phyloP scores from a whole-genome alignment of 371 early-diverging fungal species.

The Mortierella sp. region DNA sequence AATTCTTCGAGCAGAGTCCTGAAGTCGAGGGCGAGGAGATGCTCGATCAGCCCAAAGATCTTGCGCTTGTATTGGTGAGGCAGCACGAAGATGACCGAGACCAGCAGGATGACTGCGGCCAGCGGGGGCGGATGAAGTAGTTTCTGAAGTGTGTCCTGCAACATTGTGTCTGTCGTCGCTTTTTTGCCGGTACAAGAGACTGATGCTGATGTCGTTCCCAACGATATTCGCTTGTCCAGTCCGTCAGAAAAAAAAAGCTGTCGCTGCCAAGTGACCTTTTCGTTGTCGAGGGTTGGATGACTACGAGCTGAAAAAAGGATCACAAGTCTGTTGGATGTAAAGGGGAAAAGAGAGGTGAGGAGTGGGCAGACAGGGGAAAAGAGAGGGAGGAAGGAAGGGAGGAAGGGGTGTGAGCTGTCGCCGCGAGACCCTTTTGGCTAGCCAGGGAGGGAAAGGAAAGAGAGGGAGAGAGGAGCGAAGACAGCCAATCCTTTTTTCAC shows the following conservation, averaged over 20 bases:
- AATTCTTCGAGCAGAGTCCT: slow-evolving; percentile 13
- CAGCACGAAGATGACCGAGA: slow-evolving; percentile 22
- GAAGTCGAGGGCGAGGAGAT: slow-evolving; percentile 27
- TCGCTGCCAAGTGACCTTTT: too few species aligned
- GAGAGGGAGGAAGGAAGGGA: slow-evolving; percentile 12
- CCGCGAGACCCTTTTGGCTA: too few species aligned
- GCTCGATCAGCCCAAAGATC: slow-evolving; percentile 15
- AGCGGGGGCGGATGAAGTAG: slow-evolving; percentile 39
- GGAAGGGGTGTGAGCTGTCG: neutral
- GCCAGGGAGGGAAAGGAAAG: neutral
- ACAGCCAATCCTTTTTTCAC: neutral
- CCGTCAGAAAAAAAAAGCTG: too few species aligned
- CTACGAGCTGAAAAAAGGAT: neutral
- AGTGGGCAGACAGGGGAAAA: neutral
- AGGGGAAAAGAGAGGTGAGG: neutral
- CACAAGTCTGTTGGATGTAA: neutral
- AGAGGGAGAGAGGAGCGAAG: neutral
- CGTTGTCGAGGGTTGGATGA: neutral
- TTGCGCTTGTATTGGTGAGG: slow-evolving; percentile 29
- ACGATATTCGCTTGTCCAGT: too few species aligned
- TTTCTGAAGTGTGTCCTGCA: slow-evolving; percentile 41
- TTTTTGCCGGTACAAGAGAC: neutral
- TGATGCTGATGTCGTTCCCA: neutral
- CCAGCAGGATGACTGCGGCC: slow-evolving; percentile 25
- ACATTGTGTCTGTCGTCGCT: slow-evolving; percentile 6